Evolutionary conservation across 2,329 filamentous ascomycete genomes (phyloP), one percentile per base, ranked within the genome.

Genomic region (Fusarium sp.): DNA sequence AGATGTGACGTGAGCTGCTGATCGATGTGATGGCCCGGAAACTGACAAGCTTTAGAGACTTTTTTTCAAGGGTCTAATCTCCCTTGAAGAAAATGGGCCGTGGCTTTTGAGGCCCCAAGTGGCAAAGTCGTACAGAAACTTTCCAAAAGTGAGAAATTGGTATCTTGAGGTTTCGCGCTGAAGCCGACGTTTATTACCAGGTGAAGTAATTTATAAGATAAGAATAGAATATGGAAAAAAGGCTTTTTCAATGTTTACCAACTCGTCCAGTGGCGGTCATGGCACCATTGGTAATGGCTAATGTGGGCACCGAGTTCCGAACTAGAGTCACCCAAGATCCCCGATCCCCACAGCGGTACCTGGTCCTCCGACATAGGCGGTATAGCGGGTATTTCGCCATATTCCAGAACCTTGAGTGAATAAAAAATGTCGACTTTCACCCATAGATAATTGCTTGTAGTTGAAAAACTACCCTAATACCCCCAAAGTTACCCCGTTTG

Each of bases 291-390:
- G 33, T 56, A 48, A 20, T 43, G 38, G 33, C 36, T 63, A 24
- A 3, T 40, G 50, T 67, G 55, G 63, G 38, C 48, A 38, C 69
- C 69, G 69, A 72, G 52, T 65, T 57, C 68, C 69, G 62, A 45
- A 22, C 48, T 48, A 48, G 28, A 39, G 57, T 55, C n/a, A 40
- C 54, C 52, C 40, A 39, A 22, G 33, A 48, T 22, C 51, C 26
- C 17, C 31, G 45, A 36, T 53, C 43, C 24, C 64, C 63, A 66
- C 45, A 38, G 24, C 24, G 39, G 38, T 60, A 44, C 56, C 50
- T 43, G 45, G 17, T 40, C 34, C 45, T 52, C 59, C 46, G 53
- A 57, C 46, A 34, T 46, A 40, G 58, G 40, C 53, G 61, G 43
- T 43, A 59, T 71, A 71, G 64, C 45, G 46, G 40, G 68, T 58